Base-by-base conservation (phyloP, 2,329 filamentous ascomycete species). In the Aureobasidium sp. region DNA sequence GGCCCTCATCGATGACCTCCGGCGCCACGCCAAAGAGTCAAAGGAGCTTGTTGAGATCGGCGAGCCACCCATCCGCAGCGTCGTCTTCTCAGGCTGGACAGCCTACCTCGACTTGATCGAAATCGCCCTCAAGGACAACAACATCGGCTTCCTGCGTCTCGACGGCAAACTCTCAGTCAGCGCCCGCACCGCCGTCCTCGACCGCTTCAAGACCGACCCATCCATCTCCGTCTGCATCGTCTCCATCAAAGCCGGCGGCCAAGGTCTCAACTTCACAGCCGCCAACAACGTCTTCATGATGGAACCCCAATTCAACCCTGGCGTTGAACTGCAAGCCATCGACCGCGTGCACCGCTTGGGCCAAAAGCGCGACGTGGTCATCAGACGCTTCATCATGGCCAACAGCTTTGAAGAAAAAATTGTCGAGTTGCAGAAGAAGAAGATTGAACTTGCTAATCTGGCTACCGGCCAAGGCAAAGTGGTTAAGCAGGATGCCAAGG, bases 271-370 rank as follows among this genome's bases (percentile, higher is more conserved):
- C 71, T 78, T 97, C 60, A 97, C 92, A 0, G 81, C 89, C 0
- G 93, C 88, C 36, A 94, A 86, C 71, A 88, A 84, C 61, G 93
- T 95, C 15, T 97, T 94, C 72, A 89, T 97, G 69, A 97, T 99
- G 93, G 94, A 99, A 73, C 94, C 94, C 5, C 92, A 97, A 71
- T 99, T 93, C 78, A 99, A 99, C 70, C 94, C 94, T 0, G 92
- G 91, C 0, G 91, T 92, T 0, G 93, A 99, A 74, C 90, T 91
- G 5, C 94, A 99, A 75, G 94, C 94, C 2, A 83, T 97, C 8
- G 94, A 97, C 72, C 90, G 94, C 34, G 90, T 99, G 6, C 92
- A 96, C 73, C 86, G 92, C 21, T 79, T 97, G 1, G 92, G 94
- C 0, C 94, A 99, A 78, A 94, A 85, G 68, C 82, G 94, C n/a